phyloP scores from a whole-genome alignment of 768 basidiomycete species.

The Lentinus brumalis region DNA sequence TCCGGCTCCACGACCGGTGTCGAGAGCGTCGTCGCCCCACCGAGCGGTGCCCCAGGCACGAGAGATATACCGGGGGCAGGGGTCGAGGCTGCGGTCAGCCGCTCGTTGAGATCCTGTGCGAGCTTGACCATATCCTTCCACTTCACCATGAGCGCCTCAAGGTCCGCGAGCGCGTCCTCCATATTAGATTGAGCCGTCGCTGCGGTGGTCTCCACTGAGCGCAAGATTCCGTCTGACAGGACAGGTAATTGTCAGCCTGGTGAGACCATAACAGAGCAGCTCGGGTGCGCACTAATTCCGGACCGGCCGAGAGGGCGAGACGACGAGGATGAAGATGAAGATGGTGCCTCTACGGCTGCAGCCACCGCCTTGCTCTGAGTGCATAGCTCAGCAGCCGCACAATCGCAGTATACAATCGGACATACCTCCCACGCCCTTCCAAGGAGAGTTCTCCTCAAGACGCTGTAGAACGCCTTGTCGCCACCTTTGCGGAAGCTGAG shows the following conservation, averaged over 20 bases:
- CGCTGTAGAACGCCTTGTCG: conserved; percentile 78
- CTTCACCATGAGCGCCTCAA: conserved; percentile 88
- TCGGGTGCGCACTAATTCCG: conserved; percentile 50
- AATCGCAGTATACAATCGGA: background rate
- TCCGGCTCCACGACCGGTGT: conserved; percentile 63
- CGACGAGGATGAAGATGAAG: background rate
- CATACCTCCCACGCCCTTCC: conserved; percentile 76
- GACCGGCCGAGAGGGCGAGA: conserved; percentile 34
- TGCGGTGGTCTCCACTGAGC: conserved; percentile 68
- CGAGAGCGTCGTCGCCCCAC: conserved; percentile 23
- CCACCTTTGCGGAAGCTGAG: conserved; percentile 93
- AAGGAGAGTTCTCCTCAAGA: conserved; percentile 69
- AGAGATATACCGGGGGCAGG: conserved; percentile 18
- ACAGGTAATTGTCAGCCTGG: background rate
- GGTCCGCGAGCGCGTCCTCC: conserved; percentile 77
- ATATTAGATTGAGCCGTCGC: conserved; percentile 66
- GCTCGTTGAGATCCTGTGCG: conserved; percentile 85
- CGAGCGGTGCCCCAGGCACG: background rate
- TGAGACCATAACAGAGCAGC: too few relatives aligned
- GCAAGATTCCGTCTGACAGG: conserved; percentile 75
- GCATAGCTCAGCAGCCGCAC: background rate
- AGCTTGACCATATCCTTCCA: conserved; percentile 92
- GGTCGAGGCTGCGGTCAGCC: conserved; percentile 53
- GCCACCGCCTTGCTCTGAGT: conserved; percentile 34
- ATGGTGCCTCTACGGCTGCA: conserved; percentile 4